These are phyloP conservation scores for Picea abies DNA, from an alignment of 83 land plant species.

Conservation along the genomic window DNA sequence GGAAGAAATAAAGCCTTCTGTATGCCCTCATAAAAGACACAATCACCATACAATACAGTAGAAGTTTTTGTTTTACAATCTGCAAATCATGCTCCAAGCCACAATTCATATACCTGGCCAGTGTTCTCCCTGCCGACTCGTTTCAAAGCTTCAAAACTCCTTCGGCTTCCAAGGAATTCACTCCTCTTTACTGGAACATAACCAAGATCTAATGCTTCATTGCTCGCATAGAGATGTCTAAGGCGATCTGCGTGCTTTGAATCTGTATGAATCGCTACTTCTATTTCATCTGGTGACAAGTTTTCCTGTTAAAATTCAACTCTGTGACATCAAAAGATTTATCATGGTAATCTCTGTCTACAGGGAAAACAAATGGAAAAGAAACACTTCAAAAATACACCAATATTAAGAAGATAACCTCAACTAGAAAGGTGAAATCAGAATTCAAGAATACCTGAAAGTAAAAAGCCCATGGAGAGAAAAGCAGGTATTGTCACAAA, in stretches of 20 bases:
- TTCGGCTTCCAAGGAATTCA: slow-evolving; percentile 89
- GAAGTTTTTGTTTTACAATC: no score
- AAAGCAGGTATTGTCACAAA: no score
- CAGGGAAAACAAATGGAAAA: no score
- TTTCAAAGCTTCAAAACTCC: slow-evolving; percentile 86
- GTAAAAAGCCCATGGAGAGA: no score
- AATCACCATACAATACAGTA: no score
- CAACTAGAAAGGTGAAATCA: no score
- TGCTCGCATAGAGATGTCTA: slow-evolving; percentile 65
- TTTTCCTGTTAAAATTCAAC: slow-evolving; percentile 55
- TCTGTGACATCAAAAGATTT: no score
- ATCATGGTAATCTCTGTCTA: background rate
- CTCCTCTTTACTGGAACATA: slow-evolving; percentile 53
- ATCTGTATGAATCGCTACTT: slow-evolving; percentile 88
- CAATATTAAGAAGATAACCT: no score
- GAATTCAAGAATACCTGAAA: no score
- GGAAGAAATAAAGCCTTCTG: no score
- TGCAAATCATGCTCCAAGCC: slow-evolving; percentile 61
- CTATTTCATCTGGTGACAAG: slow-evolving; percentile 75
- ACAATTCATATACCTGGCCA: slow-evolving; percentile 76
- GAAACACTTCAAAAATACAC: no score
- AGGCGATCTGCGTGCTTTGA: slow-evolving; percentile 93
- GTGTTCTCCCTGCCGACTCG: slow-evolving; percentile 74
- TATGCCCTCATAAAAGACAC: no score
- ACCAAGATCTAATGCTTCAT: slow-evolving; percentile 53